Percentiles rank a stretch among this genome's conserved stretches.
Conservation (phyloP, 805 yeast species). For the Pichia sporocuriosa region DNA sequence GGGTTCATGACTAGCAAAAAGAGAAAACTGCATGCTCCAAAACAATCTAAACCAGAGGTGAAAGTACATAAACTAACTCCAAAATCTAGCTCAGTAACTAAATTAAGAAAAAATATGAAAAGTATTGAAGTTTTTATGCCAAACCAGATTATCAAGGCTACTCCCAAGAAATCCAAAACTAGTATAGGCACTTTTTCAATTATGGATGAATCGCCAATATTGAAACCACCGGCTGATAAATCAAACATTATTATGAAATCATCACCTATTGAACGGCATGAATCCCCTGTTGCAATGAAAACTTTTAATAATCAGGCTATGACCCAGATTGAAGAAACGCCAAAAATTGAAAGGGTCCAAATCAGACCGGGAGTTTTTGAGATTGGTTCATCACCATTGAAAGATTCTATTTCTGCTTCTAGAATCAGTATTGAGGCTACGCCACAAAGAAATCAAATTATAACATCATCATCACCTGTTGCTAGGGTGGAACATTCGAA, state of each 20-base stretch:
- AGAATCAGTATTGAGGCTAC: not conserved
- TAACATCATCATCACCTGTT: not conserved
- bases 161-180: slow-evolving; percentile 15
- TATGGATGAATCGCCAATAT: not conserved
- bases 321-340: slow-evolving; percentile 6
- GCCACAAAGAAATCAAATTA: slow-evolving; percentile 4
- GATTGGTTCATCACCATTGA: slow-evolving; percentile 19
- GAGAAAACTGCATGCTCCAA: slow-evolving; percentile 23
- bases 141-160: slow-evolving; percentile 17
- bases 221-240: not conserved
- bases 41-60: slow-evolving; percentile 13
- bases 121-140: not conserved
- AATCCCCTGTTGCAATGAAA: not conserved
- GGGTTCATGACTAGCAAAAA: slow-evolving; percentile 14
- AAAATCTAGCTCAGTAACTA: too few species aligned
- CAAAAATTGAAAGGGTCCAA: slow-evolving; percentile 10
- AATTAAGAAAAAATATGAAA: too few species aligned
- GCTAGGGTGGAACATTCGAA: too few species aligned
- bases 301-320: not conserved
- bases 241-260: not conserved
- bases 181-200: not conserved
- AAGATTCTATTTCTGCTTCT: not conserved
- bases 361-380: slow-evolving; percentile 14
- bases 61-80: not conserved
- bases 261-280: not conserved